Evolutionary conservation across 164 flowering plant genomes (phyloP), one percentile per base, ranked within the genome.

Genomic region (Macadamia integrifolia): DNA sequence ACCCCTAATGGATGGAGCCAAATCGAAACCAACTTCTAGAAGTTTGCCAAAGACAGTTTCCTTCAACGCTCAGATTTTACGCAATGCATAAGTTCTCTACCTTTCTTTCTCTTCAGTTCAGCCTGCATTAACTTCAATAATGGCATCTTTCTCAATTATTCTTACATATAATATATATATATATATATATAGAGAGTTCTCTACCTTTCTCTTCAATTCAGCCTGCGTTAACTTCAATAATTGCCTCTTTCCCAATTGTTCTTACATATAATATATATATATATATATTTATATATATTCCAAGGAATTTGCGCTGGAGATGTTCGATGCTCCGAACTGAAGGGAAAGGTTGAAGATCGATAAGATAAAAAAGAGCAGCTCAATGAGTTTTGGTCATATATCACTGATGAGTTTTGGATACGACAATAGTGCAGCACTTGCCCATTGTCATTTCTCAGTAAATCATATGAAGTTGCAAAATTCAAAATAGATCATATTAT

Each of bases 361-460:
- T 8, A 91, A 84, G 80, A 85, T 95, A 84, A 85, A 75, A 82
- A 67, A 71, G 99, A 92, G 0, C 96, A 95, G 66, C 91, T 95
- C 12, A 80, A 85, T 71, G 98, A 91, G 76, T 95, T 84, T 58
- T 95, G 98, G 98, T 82, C 86, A 1, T 93, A 91, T 72, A 88
- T 95, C 65, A 80, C 88, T 17, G 99, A 95, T 79, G 87, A 92
- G 23, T 23, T 23, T 23, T 23, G 23, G 23, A 23, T 23, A 23
- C 23, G 23, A 23, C 23, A 23, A 23, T 23, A 23, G 23, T 23
- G 23, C 23, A 23, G 23, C 23, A 23, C 23, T 23, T 23, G 23
- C 23, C 23, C 23, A 23, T 23, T 23, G 23, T 23, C 23, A 23
- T 23, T 23, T 23, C 23, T 23, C 23, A 23, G 23, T 23, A 23